phyloP scores from a whole-genome alignment of 257 asterid species.

The Apocynum venetum region DNA sequence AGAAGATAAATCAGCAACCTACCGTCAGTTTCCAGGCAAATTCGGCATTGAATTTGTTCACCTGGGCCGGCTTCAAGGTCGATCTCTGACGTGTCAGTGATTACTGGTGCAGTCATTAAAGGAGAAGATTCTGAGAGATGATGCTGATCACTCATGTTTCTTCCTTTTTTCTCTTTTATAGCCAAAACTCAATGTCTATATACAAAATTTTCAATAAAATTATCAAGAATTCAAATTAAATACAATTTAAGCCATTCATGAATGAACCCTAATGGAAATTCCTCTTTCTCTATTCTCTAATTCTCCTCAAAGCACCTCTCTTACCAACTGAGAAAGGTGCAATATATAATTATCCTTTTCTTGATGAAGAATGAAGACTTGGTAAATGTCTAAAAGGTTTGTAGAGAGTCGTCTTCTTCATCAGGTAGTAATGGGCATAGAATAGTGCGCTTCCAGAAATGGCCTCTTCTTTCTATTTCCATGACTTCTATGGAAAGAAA shows the following conservation, averaged over 20 bases:
- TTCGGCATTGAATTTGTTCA: slow-evolving; percentile 98
- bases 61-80: slow-evolving; percentile 96
- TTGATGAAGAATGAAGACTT: background rate
- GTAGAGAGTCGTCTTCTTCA: background rate
- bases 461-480: background rate
- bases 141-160: slow-evolving; percentile 40
- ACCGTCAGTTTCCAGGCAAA: slow-evolving; percentile 98
- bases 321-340: background rate
- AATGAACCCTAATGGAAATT: slow-evolving; percentile 5
- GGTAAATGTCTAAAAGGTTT: background rate
- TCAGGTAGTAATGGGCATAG: background rate
- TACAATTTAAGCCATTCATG: background rate
- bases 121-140: slow-evolving; percentile 65
- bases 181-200: slow-evolving; percentile 5
- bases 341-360: background rate
- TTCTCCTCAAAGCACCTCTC: background rate
- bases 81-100: slow-evolving; percentile 59
- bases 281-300: background rate
- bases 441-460: background rate
- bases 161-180: background rate
- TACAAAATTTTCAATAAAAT: background rate
- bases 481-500: background rate
- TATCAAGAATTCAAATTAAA: background rate
- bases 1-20: slow-evolving; percentile 8
- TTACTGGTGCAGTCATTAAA: slow-evolving; percentile 57